A percentile compares a stretch with the other conserved stretches of the same genome.
Conservation (phyloP, 495 filamentous ascomycete species). For the Lichina pygmaea region DNA sequence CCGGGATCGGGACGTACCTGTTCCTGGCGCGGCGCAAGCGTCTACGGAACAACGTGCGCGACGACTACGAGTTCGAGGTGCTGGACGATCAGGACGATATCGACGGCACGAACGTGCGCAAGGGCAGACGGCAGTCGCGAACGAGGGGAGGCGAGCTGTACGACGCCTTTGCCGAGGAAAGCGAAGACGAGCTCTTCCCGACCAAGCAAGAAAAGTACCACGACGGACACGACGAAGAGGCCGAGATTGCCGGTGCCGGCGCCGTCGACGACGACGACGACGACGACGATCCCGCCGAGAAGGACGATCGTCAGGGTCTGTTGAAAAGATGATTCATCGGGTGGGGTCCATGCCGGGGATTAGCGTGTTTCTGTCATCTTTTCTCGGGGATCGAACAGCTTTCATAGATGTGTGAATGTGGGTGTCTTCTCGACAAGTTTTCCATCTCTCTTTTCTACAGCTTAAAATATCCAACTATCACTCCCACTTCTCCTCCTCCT, state of each 20-base stretch:
- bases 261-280: background rate
- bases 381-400: no score
- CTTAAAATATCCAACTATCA: no score
- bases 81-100: slow-evolving; percentile 59
- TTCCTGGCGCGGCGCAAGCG: slow-evolving; percentile 52
- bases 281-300: background rate
- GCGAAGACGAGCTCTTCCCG: slow-evolving; percentile 41
- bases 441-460: no score
- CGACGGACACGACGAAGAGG: slow-evolving; percentile 1
- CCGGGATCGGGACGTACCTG: slow-evolving; percentile 52
- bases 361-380: no score
- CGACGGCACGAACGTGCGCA: slow-evolving; percentile 16
- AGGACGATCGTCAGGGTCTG: background rate
- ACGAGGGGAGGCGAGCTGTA: slow-evolving; percentile 56
- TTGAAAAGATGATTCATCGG: background rate
- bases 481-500: no score
- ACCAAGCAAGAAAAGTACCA: slow-evolving; percentile 15
- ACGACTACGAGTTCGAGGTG: slow-evolving; percentile 88
- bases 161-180: slow-evolving; percentile 70
- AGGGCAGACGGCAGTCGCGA: slow-evolving; percentile 8
- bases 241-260: background rate
- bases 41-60: slow-evolving; percentile 41
- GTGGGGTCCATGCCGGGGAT: no score
- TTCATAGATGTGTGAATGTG: no score
- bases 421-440: no score